A percentile compares a stretch with the other conserved stretches of the same genome.
These are phyloP conservation scores for Cladorrhinum sp. DNA, from an alignment of 2,329 filamentous ascomycete species.

Conservation along the genomic window DNA sequence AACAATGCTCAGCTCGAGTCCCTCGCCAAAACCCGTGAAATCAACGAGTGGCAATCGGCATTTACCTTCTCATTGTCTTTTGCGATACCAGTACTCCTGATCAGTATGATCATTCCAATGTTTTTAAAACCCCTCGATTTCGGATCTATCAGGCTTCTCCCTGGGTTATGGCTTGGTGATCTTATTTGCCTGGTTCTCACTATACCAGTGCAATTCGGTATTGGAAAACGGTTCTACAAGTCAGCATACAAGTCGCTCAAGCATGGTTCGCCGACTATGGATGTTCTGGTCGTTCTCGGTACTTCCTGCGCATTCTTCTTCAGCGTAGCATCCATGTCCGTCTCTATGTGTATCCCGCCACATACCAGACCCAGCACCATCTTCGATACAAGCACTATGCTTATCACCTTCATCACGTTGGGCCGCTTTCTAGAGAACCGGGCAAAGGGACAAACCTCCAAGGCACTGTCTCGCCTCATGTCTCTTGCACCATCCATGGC, in stretches of 20 bases:
- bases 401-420: constrained; percentile 91
- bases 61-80: constrained; percentile 77
- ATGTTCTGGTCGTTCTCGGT: constrained; percentile 89
- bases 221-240: constrained; percentile 89
- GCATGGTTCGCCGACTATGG: constrained; percentile 93
- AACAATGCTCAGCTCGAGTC: constrained; percentile 97
- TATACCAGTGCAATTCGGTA: constrained; percentile 91
- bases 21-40: constrained; percentile 92
- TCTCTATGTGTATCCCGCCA: constrained; percentile 71
- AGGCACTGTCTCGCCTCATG: constrained; percentile 90
- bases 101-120: constrained; percentile 96
- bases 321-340: constrained; percentile 79
- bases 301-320: constrained; percentile 97
- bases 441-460: constrained; percentile 94
- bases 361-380: constrained; percentile 82
- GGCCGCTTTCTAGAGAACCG: constrained; percentile 90
- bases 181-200: constrained; percentile 79
- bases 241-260: constrained; percentile 92
- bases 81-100: constrained; percentile 83
- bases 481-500: constrained; percentile 94
- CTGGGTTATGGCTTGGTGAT: constrained; percentile 85
- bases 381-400: constrained; percentile 97
- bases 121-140: constrained; percentile 71
- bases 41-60: constrained; percentile 83
- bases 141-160: constrained; percentile 62